These are phyloP conservation scores for Lablab purpureus DNA, from an alignment of 306 rosid species.

Conservation along the genomic window DNA sequence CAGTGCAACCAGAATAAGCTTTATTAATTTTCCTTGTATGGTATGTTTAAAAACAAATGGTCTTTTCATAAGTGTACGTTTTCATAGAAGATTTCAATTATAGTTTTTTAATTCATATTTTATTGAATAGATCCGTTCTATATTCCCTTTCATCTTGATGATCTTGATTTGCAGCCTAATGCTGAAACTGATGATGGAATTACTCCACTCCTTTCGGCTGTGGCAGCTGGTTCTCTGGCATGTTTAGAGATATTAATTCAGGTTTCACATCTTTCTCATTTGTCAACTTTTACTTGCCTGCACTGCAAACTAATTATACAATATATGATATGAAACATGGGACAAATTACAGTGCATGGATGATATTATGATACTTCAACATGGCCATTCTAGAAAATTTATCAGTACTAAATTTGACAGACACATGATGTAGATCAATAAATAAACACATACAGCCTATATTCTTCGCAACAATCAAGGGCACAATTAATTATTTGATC, in stretches of 20 bases:
- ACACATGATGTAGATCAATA: conserved; percentile 4
- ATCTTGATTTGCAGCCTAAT: conserved; percentile 79
- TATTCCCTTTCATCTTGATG: conserved; percentile 26
- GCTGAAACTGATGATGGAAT: conserved; percentile 90
- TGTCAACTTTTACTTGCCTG: conserved; percentile 5
- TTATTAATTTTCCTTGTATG: neutral
- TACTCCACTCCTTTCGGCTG: conserved; percentile 86
- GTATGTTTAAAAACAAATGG: conserved; percentile 12
- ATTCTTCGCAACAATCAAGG: neutral
- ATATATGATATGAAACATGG: conserved; percentile 11
- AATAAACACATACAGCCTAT: neutral
- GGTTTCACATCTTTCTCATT: conserved; percentile 57
- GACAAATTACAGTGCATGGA: conserved; percentile 1
- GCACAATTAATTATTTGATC: conserved; percentile 20
- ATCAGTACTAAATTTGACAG: conserved; percentile 1
- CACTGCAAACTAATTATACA: neutral
- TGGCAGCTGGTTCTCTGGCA: conserved; percentile 87
- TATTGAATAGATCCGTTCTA: conserved; percentile 4
- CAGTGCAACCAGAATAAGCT: conserved; percentile 3
- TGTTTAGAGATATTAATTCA: conserved; percentile 88
- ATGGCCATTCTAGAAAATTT: neutral
- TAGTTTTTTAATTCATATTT: conserved; percentile 10
- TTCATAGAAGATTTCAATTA: conserved; percentile 7
- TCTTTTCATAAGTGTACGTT: neutral
- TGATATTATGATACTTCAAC: conserved; percentile 21